phyloP scores from a whole-genome alignment of 306 rosid species.

The Rosa chinensis region DNA sequence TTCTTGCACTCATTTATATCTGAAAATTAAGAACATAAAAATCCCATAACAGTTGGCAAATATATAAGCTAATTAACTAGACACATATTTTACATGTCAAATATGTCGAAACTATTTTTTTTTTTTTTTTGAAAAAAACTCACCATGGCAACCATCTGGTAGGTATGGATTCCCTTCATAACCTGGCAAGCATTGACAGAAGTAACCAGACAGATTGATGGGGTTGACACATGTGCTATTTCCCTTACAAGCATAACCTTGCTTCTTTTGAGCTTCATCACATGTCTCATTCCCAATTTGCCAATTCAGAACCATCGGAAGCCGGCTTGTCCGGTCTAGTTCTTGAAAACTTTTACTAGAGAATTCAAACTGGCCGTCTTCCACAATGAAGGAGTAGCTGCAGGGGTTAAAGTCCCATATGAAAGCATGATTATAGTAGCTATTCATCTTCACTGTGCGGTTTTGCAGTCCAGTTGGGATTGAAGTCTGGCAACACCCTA shows the following conservation, averaged over 20 bases:
- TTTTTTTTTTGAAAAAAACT: background rate
- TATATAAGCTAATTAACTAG: background rate
- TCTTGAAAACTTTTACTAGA: background rate
- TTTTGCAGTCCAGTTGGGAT: conserved; percentile 16
- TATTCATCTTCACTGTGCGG: background rate
- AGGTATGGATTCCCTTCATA: conserved; percentile 32
- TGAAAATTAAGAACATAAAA: background rate
- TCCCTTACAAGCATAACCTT: background rate
- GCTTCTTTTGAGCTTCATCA: background rate
- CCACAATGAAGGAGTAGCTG: conserved; percentile 8
- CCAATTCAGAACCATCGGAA: conserved; percentile 24
- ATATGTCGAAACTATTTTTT: background rate
- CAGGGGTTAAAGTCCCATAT: conserved; percentile 21
- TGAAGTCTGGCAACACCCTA: conserved; percentile 20
- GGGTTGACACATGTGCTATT: conserved; percentile 15
- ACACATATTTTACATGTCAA: background rate
- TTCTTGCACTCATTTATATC: conserved; percentile 40
- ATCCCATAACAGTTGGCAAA: background rate
- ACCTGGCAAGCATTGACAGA: conserved; percentile 28
- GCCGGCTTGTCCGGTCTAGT: background rate
- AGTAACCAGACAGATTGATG: conserved; percentile 11
- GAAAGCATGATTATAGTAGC: conserved; percentile 5
- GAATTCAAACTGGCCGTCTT: conserved; percentile 21
- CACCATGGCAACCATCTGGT: conserved; percentile 31
- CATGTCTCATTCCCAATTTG: conserved; percentile 19